Conservation (phyloP, 2,329 filamentous ascomycete genomes). For the Ophiostoma ulmi region DNA sequence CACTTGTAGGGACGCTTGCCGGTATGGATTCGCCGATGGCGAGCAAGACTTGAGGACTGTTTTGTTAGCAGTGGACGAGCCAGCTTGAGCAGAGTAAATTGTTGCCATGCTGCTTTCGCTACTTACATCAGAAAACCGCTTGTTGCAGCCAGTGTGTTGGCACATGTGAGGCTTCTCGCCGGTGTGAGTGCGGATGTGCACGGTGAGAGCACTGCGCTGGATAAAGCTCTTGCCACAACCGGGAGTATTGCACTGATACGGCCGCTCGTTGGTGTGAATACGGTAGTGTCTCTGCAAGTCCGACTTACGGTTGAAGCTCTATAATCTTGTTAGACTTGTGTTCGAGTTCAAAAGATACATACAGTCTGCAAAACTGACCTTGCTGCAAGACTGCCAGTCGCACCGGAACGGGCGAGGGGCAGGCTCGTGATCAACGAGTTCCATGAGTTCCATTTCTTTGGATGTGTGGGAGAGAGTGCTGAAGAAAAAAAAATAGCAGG, state of each 20-base stretch:
- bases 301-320: slow-evolving; percentile 70
- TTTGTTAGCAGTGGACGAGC: not conserved
- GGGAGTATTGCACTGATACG: slow-evolving; percentile 56
- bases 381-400: slow-evolving; percentile 57
- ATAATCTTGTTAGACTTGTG: slow-evolving; percentile 5
- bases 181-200: slow-evolving; percentile 73
- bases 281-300: slow-evolving; percentile 65
- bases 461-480: slow-evolving; percentile 14
- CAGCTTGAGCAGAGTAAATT: not conserved
- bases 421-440: slow-evolving; percentile 60
- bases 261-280: slow-evolving; percentile 67
- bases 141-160: slow-evolving; percentile 59
- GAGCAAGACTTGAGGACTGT: slow-evolving; percentile 60
- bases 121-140: slow-evolving; percentile 65
- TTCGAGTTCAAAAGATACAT: not conserved
- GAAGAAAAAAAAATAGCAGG: not conserved
- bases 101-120: not conserved
- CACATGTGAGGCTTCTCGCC: slow-evolving; percentile 73
- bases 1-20: slow-evolving; percentile 63
- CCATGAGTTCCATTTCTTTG: slow-evolving; percentile 56
- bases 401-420: slow-evolving; percentile 59
- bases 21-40: slow-evolving; percentile 61
- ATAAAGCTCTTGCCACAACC: slow-evolving; percentile 67
- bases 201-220: slow-evolving; percentile 63
- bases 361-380: slow-evolving; percentile 41